These are phyloP conservation scores for Pythium pyrilobum DNA, from an alignment of 352 stramenopile genomes.

Conservation along the genomic window DNA sequence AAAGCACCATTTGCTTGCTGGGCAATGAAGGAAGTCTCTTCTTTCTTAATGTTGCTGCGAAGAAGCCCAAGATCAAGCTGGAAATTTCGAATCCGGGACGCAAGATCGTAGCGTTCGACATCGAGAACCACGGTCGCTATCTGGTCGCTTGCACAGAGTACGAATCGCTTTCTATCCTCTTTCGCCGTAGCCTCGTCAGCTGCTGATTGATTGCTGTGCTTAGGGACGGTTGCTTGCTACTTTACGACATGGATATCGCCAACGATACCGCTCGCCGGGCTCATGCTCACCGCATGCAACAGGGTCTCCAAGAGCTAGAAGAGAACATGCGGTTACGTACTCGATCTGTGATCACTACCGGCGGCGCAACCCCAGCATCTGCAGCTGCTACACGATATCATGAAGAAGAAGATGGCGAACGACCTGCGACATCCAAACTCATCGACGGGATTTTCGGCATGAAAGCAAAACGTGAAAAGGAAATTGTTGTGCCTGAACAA, in stretches of 20 bases:
- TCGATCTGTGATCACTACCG: constrained; percentile 28
- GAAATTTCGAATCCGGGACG: constrained; percentile 55
- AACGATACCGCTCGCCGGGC: constrained; percentile 44
- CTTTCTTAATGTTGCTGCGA: constrained; percentile 65
- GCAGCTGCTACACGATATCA: neutral
- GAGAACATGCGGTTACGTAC: constrained; percentile 31
- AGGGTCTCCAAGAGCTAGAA: constrained; percentile 41
- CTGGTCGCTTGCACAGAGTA: constrained; percentile 66
- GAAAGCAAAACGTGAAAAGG: constrained; percentile 18
- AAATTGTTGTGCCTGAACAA: constrained; percentile 10
- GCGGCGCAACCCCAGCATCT: neutral
- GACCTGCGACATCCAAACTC: constrained; percentile 54
- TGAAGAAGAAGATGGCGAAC: constrained; percentile 10
- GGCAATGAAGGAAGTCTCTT: constrained; percentile 61
- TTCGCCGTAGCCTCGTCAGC: neutral
- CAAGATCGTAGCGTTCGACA: constrained; percentile 56
- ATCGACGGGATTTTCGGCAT: constrained; percentile 73
- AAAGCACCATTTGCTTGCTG: constrained; percentile 60
- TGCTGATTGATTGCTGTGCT: neutral
- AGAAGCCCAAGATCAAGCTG: constrained; percentile 66
- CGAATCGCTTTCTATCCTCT: neutral
- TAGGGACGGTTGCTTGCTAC: constrained; percentile 71
- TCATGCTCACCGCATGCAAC: constrained; percentile 29
- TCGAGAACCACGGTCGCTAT: constrained; percentile 68
- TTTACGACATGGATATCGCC: constrained; percentile 81